Base-by-base conservation (phyloP, 169 alveolate genomes). In the Cryptosporidium ubiquitum region DNA sequence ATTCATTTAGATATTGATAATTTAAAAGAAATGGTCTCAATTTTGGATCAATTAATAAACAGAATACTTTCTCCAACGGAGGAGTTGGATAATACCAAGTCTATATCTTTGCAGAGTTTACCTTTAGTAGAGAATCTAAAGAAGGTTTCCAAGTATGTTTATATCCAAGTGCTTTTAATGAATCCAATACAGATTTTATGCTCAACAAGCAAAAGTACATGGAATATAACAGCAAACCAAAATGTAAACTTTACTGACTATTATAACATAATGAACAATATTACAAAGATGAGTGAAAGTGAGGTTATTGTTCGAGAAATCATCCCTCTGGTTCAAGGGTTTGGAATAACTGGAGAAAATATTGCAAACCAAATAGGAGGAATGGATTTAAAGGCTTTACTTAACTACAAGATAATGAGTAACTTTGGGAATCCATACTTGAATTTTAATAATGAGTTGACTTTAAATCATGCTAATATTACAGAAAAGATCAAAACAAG, bases 191-290 rank as follows among this genome's bases (percentile, higher is more conserved):
- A 73, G 23, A 73, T 73, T 35, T 40, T 73, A 52, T 73, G 70
- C 44, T 73, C 85, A 31, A 73, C 85, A 1, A 73, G 85, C 35
- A 73, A 73, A 51, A 73, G 85, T 18, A 73, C 85, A 12, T 73
- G 85, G 85, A 73, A 57, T 57, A 23, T 73, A 31, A 12, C 51
- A 1, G 18, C 70, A 33, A 33, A 14, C 51, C 84, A 70, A 23
- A 47, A 26, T 16, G 14, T 9, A n/a, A 42, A 70, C 57, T 49
- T 44, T 49, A 70, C 61, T 33, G 84, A 70, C 42, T 47, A 51
- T 29, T 70, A 70, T 49, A 70, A 70, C 47, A 35, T 70, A 42
- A 70, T 70, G 84, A 70, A 70, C 31, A 70, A 70, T n/a, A 44
- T 70, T n/a, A 44, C 26, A 3, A 70, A 70, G 26, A 44, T 70